Evolutionary conservation across 176 grass and related monocot genomes (phyloP), one percentile per base, ranked within the genome.

Genomic region (Coix lacrymajobi): DNA sequence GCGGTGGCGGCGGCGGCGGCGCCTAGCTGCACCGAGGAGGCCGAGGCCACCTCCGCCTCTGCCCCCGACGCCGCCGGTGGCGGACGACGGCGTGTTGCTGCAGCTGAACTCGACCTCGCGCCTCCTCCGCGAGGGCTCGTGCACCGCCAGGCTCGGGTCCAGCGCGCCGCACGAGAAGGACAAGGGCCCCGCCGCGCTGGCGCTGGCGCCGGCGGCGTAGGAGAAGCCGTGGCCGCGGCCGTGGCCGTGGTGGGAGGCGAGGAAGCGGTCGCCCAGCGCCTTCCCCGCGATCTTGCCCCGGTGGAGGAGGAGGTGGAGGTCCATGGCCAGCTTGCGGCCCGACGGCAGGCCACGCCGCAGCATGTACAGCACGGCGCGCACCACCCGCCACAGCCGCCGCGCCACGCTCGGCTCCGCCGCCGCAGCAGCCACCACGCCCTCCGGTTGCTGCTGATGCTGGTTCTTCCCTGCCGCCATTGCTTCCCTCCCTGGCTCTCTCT

Each of bases 91-190:
- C 48, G 95, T 98, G 89, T 87, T 94, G 86, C 90, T 94, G 89
- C 95, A 94, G 87, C 90, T 94, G 84, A 98, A 98, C 90, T 94
- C 88, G 12, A 97, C 95, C 82, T 97, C 95, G 16, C 77, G 78
- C 64, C 82, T 38, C 2, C 29, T 17, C 7, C 45, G 45, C 82
- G 70, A 40, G 1, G 87, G 87, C 81, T 89, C 87, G 82, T 89
- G 71, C 8, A 89, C 87, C n/a, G 82, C 82, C 76, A 80, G 37
- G 34, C 38, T 26, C 24, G 87, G 69, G 51, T 89, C 87, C 17
- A 89, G 62, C 7, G 64, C 71, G 54, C 77, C 78, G 83, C 87
- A 89, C 63, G 83, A 81, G 77, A 76, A 80, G 13, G 72, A 0
- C 36, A 33, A 33, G 3, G 33, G 22, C 26, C n/a, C 51, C 56